Percentiles rank a stretch among this genome's conserved stretches.
phyloP scores from a whole-genome alignment of 2,329 filamentous ascomycete species.

The Xylaria sp. region DNA sequence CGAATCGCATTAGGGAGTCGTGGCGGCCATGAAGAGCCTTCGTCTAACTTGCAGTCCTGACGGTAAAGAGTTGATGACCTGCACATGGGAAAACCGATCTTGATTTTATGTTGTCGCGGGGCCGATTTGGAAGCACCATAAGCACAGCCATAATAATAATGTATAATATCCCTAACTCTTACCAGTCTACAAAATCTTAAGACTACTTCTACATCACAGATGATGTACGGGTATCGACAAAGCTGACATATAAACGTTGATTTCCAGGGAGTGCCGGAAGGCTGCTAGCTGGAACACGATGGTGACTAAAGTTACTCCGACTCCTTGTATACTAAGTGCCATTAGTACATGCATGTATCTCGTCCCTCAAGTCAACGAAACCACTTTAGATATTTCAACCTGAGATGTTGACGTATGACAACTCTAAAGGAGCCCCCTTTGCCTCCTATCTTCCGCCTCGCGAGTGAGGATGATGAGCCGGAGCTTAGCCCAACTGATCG shows the following conservation, averaged over 20 bases:
- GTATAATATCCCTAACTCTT: not conserved
- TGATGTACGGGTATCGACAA: no score
- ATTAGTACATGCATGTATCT: no score
- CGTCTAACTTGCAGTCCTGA: conserved; percentile 9
- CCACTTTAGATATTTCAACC: not conserved
- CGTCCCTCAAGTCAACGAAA: not conserved
- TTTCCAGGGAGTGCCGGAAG: no score
- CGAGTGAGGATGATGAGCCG: not conserved
- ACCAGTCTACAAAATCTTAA: not conserved
- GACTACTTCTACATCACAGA: no score
- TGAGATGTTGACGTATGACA: not conserved
- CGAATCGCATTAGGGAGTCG: conserved; percentile 15
- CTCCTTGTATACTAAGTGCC: no score
- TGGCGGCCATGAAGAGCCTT: conserved; percentile 28
- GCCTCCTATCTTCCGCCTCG: not conserved
- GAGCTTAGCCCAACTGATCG: not conserved
- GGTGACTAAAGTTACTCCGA: no score
- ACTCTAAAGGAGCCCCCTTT: not conserved
- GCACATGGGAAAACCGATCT: conserved; percentile 12
- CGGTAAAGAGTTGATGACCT: conserved; percentile 15
- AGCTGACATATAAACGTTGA: no score
- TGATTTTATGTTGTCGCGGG: not conserved
- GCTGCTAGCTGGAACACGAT: no score
- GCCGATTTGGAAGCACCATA: not conserved
- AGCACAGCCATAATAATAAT: not conserved